phyloP scores from a whole-genome alignment of 1,139 yeast genomes.

The Zygosaccharomyces sapae region DNA sequence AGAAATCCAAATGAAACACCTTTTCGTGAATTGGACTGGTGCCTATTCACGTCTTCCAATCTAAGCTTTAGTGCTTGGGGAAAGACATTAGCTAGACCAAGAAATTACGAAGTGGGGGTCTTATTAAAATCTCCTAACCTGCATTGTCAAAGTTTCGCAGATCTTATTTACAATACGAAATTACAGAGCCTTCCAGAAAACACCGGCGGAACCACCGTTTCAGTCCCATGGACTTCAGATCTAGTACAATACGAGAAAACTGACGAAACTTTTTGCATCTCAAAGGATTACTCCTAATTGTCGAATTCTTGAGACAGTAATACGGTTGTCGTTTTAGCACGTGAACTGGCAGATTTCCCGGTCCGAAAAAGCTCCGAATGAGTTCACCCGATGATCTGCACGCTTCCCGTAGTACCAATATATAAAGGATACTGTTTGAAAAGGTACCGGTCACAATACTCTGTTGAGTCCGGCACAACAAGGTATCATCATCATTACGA shows the following conservation, averaged over 20 bases:
- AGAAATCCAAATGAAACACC: slow-evolving; percentile 3
- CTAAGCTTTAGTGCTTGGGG: slow-evolving; percentile 73
- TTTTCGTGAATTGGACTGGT: slow-evolving; percentile 55
- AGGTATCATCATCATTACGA: not conserved
- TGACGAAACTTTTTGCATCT: slow-evolving; percentile 52
- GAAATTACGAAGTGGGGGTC: slow-evolving; percentile 56
- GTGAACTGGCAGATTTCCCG: not conserved
- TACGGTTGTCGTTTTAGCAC: not conserved
- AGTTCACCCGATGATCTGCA: not conserved
- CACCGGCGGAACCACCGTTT: slow-evolving; percentile 35
- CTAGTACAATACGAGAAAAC: slow-evolving; percentile 39
- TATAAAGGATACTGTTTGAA: not conserved
- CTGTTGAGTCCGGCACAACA: no score
- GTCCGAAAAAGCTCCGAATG: slow-evolving; percentile 1
- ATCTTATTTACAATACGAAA: slow-evolving; percentile 17
- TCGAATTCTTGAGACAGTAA: not conserved
- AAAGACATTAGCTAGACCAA: slow-evolving; percentile 21
- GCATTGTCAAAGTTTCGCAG: slow-evolving; percentile 40
- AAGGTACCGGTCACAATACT: not conserved
- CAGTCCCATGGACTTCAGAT: slow-evolving; percentile 55
- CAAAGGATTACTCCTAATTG: slow-evolving; percentile 9
- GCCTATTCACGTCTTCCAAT: slow-evolving; percentile 63
- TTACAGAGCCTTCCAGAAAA: slow-evolving; percentile 14
- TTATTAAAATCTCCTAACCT: slow-evolving; percentile 38
- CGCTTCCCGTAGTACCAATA: not conserved